Conservation (phyloP, 805 yeast species). For the Barnettozyma botsteinii region DNA sequence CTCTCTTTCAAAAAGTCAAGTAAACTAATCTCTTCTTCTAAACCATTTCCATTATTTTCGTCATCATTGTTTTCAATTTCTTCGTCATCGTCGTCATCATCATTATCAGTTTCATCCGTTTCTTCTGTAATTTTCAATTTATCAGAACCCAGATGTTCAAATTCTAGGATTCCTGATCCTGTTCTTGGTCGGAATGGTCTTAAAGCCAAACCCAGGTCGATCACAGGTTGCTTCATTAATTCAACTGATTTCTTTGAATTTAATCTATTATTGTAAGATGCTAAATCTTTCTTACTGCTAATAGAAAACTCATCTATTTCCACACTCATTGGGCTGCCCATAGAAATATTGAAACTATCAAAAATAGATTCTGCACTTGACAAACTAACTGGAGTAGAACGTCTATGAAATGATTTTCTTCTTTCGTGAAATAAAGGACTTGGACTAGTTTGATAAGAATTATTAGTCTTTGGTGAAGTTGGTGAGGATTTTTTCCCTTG, state of each 20-base stretch:
- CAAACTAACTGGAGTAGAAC: slow-evolving; percentile 10
- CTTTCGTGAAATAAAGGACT: not conserved
- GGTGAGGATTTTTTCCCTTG: no score
- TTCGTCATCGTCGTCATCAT: no score
- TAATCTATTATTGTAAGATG: not conserved
- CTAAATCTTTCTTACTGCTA: not conserved
- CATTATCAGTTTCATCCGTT: slow-evolving; percentile 1
- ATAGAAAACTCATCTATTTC: not conserved
- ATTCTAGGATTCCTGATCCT: not conserved
- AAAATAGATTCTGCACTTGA: slow-evolving; percentile 16
- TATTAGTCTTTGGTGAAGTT: not conserved
- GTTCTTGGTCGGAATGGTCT: slow-evolving; percentile 12
- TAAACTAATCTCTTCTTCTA: not conserved
- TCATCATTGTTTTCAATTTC: not conserved
- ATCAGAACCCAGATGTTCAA: slow-evolving; percentile 3
- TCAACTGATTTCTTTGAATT: not conserved
- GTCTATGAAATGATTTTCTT: slow-evolving; percentile 7
- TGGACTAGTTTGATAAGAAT: no score
- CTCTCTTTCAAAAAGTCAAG: not conserved
- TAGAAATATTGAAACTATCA: no score
- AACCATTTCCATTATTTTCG: not conserved
- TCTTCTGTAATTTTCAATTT: slow-evolving; percentile 2
- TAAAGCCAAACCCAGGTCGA: slow-evolving; percentile 16
- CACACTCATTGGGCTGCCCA: not conserved
- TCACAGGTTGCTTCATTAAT: slow-evolving; percentile 6